Evolutionary conservation across 441 rosid species (phyloP).

Genomic region (Hypseocharis bilobata): DNA sequence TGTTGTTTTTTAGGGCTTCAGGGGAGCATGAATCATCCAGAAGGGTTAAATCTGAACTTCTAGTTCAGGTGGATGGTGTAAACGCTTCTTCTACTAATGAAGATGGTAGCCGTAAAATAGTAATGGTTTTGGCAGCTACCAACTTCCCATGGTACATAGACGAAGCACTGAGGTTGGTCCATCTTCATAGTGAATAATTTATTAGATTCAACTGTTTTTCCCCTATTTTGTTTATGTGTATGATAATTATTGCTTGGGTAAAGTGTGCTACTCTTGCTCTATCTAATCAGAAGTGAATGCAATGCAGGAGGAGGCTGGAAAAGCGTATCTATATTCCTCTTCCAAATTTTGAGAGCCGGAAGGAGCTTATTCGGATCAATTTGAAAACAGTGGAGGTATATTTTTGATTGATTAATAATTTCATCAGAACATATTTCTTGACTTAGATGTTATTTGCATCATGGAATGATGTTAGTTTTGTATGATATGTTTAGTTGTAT

Average conservation of each 20-base stretch:
- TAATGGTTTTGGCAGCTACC: slow-evolving; percentile 97
- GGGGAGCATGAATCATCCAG: slow-evolving; percentile 99
- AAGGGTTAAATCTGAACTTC: slow-evolving; percentile 97
- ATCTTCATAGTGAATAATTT: neutral
- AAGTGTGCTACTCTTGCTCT: slow-evolving; percentile 1
- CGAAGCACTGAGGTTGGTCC: slow-evolving; percentile 75
- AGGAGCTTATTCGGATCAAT: slow-evolving; percentile 87
- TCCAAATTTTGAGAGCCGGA: slow-evolving; percentile 90
- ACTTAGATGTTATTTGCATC: neutral
- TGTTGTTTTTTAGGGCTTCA: slow-evolving; percentile 55
- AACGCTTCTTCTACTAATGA: slow-evolving; percentile 70
- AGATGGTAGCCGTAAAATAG: slow-evolving; percentile 90
- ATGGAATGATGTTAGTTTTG: neutral
- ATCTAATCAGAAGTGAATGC: slow-evolving; percentile 17
- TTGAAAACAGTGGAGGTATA: slow-evolving; percentile 92
- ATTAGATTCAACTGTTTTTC: neutral
- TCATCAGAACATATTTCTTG: neutral
- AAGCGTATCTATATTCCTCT: slow-evolving; percentile 96
- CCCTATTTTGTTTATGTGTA: too few relatives aligned
- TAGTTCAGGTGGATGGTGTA: slow-evolving; percentile 99
- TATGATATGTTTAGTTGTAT: neutral
- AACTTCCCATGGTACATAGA: slow-evolving; percentile 99
- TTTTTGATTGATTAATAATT: neutral
- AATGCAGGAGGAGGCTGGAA: slow-evolving; percentile 91
- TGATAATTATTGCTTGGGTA: slow-evolving; percentile 8